A percentile compares a stretch with the other conserved stretches of the same genome.
Conservation (phyloP, 345 rosid genomes). For the Mangifera indica region DNA sequence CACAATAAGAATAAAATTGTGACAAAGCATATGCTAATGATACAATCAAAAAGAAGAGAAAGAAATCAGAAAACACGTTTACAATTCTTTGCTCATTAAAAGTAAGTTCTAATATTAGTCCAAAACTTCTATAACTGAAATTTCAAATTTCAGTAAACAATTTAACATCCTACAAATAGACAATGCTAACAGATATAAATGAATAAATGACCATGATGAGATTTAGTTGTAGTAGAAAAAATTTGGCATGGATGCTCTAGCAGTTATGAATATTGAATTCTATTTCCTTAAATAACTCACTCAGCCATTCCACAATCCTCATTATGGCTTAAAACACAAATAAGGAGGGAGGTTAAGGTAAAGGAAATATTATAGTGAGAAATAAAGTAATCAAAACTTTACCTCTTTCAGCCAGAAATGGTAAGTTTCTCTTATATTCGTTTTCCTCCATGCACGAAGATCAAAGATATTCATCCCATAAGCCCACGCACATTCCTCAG, state of each 20-base stretch:
- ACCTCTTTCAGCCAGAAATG: conserved; percentile 98
- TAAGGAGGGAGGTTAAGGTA: neutral
- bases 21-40: neutral
- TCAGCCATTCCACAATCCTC: conserved; percentile 6
- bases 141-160: conserved; percentile 2
- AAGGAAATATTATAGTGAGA: no score
- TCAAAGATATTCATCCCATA: conserved; percentile 99
- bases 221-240: neutral
- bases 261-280: neutral
- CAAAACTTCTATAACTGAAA: neutral
- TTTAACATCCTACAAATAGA: neutral
- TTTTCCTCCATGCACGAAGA: conserved; percentile 85
- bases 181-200: neutral
- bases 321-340: conserved; percentile 15
- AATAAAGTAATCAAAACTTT: conserved; percentile 14
- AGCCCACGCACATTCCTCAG: no score
- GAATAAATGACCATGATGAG: neutral
- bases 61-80: neutral
- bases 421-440: conserved; percentile 81
- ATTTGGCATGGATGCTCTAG: neutral
- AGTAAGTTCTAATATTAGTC: neutral
- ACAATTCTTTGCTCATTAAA: neutral
- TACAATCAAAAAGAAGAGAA: neutral
- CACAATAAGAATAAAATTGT: conserved; percentile 21
- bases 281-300: neutral